Conservation (phyloP, 2,329 filamentous ascomycete species). For the Phyllosticta paracitricarpa region DNA sequence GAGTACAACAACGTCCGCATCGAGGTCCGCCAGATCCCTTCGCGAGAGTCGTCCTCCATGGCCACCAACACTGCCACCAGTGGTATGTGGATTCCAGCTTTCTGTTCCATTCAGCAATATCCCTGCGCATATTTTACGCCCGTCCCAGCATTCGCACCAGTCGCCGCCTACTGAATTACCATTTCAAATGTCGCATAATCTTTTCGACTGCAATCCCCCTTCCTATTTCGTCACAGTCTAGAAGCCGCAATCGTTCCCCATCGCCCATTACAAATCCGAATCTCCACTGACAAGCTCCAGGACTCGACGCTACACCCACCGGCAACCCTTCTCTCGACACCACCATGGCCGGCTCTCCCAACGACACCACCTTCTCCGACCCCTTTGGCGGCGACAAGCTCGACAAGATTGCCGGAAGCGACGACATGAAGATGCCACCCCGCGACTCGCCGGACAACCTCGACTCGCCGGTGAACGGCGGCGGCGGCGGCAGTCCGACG, state of each 20-base stretch:
- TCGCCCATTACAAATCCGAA: not conserved
- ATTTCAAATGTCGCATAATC: not conserved
- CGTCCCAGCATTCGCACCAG: not conserved
- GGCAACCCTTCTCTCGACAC: slow-evolving; percentile 12
- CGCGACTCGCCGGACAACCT: not conserved
- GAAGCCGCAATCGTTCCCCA: not conserved
- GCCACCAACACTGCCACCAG: slow-evolving; percentile 5
- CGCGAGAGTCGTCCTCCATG: slow-evolving; percentile 3
- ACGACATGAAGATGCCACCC: slow-evolving; percentile 16
- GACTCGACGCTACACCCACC: slow-evolving; percentile 15
- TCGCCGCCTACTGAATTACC: too few species aligned
- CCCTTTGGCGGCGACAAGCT: slow-evolving; percentile 19
- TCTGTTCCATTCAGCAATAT: not conserved
- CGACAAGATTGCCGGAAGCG: slow-evolving; percentile 15
- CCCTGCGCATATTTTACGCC: not conserved
- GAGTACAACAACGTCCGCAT: slow-evolving; percentile 11
- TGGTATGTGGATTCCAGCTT: not conserved
- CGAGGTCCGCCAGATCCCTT: slow-evolving; percentile 6
- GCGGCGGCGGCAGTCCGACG: slow-evolving; percentile 2
- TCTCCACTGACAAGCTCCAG: slow-evolving; percentile 5
- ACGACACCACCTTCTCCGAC: slow-evolving; percentile 16
- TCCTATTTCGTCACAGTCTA: not conserved
- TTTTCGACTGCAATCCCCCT: not conserved
- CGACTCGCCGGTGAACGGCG: not conserved
- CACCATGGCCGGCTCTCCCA: slow-evolving; percentile 14